These are phyloP conservation scores for Amanita polypyramis DNA, from an alignment of 768 basidiomycete species.

Conservation along the genomic window DNA sequence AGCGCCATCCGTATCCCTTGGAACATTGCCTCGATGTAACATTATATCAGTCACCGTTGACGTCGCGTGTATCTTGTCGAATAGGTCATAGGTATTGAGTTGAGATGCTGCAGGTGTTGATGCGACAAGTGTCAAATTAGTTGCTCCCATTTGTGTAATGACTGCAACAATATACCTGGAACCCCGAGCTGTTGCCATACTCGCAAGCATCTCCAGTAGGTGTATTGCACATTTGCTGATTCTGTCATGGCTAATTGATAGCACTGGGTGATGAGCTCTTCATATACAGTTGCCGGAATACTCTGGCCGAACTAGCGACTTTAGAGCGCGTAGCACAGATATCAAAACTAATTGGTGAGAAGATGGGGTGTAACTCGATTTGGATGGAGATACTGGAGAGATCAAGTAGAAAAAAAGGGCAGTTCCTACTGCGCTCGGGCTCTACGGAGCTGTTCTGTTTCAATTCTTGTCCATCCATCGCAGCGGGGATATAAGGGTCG, in stretches of 20 bases:
- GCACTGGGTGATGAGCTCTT: conserved; percentile 81
- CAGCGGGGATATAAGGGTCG: conserved; percentile 60
- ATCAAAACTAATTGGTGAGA: conserved; percentile 37
- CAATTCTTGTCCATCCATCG: conserved; percentile 69
- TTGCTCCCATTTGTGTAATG: no score
- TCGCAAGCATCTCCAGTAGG: conserved; percentile 57
- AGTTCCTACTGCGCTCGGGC: conserved; percentile 25
- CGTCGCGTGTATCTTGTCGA: no score
- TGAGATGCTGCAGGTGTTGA: no score
- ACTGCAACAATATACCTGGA: conserved; percentile 12
- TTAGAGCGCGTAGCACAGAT: conserved; percentile 66
- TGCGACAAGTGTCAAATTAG: no score
- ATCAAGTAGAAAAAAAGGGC: conserved; percentile 91
- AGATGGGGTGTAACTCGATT: conserved; percentile 34
- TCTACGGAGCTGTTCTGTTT: conserved; percentile 16
- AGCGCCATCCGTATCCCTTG: no score
- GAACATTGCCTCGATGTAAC: no score
- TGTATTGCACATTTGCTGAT: conserved; percentile 58
- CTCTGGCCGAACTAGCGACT: conserved; percentile 68
- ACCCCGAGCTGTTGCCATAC: conserved; percentile 39
- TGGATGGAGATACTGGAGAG: conserved; percentile 57
- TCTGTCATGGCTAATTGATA: conserved; percentile 90
- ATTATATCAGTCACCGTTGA: no score
- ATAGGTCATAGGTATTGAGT: no score
- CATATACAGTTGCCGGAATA: conserved; percentile 81